Evolutionary conservation across 495 filamentous ascomycete genomes (phyloP).

Genomic region (Trichoderma erinaceum): DNA sequence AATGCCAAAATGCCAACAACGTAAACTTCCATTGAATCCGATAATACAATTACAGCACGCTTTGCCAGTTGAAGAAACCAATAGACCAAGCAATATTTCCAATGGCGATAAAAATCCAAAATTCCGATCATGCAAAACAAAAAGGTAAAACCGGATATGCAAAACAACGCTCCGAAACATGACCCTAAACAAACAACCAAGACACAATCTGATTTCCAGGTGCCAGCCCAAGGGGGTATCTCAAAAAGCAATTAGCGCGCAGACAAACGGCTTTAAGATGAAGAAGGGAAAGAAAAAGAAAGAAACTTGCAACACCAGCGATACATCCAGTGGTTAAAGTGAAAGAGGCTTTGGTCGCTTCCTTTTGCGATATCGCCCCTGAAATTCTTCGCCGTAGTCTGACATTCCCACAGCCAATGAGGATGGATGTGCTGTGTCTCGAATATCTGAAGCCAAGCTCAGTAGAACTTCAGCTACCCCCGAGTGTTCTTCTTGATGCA

Average conservation of each 20-base stretch:
- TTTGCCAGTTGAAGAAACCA: no score
- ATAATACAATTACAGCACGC: no score
- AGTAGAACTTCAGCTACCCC: not conserved
- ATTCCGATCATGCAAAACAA: not conserved
- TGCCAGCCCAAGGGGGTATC: not conserved
- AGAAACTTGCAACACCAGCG: not conserved
- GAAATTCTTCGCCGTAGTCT: not conserved
- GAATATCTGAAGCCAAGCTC: not conserved
- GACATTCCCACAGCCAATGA: not conserved
- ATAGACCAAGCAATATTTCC: no score
- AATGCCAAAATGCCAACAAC: no score
- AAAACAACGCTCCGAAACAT: not conserved
- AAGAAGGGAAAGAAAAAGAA: no score
- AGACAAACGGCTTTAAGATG: not conserved
- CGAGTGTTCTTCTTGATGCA: not conserved
- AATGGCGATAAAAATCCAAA: no score
- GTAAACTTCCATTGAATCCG: no score
- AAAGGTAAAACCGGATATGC: not conserved
- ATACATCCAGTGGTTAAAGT: not conserved
- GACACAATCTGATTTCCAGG: not conserved
- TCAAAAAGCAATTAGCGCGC: not conserved
- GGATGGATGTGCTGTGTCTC: not conserved
- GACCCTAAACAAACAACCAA: not conserved
- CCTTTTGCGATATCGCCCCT: not conserved
- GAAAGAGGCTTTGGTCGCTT: not conserved